Evolutionary conservation across 768 basidiomycete species (phyloP).

Genomic region (Xerocomus brunneocitrinus): DNA sequence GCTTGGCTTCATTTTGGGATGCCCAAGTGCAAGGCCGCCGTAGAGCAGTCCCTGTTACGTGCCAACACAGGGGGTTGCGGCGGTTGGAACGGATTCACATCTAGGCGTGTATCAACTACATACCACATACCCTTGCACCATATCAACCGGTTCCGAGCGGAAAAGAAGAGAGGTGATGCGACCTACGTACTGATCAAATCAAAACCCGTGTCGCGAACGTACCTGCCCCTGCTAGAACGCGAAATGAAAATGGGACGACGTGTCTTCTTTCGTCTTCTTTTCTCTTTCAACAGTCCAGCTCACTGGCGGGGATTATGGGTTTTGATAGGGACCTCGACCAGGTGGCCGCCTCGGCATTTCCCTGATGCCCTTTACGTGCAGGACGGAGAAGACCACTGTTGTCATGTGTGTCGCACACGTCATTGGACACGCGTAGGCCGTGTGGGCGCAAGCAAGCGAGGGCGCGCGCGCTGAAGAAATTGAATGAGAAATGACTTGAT

Average conservation of each 20-base stretch:
- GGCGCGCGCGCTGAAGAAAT: slow-evolving; percentile 1
- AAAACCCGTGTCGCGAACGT: background rate
- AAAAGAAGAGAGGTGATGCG: slow-evolving; percentile 5
- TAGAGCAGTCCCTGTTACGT: slow-evolving; percentile 8
- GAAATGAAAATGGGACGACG: slow-evolving; percentile 7
- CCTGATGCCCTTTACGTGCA: slow-evolving; percentile 21
- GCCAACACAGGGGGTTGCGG: background rate
- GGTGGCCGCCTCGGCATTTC: slow-evolving; percentile 6
- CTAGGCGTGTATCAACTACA: background rate
- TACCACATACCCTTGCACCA: background rate
- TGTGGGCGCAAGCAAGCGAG: slow-evolving; percentile 12
- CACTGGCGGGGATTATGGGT: slow-evolving; percentile 7
- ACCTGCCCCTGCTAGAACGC: slow-evolving; percentile 1
- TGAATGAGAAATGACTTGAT: background rate
- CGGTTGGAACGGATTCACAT: slow-evolving; percentile 2
- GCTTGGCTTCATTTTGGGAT: background rate
- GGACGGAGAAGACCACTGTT: background rate
- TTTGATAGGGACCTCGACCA: slow-evolving; percentile 8
- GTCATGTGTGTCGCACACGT: slow-evolving; percentile 13
- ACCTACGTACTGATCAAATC: slow-evolving; percentile 9
- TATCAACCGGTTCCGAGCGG: slow-evolving; percentile 14
- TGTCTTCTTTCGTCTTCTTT: background rate
- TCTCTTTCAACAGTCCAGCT: slow-evolving; percentile 2
- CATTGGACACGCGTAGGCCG: slow-evolving; percentile 20
- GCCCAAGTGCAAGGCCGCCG: background rate